phyloP scores from a whole-genome alignment of 1,284 basidiomycete species.

The Entoloma clypeatum region DNA sequence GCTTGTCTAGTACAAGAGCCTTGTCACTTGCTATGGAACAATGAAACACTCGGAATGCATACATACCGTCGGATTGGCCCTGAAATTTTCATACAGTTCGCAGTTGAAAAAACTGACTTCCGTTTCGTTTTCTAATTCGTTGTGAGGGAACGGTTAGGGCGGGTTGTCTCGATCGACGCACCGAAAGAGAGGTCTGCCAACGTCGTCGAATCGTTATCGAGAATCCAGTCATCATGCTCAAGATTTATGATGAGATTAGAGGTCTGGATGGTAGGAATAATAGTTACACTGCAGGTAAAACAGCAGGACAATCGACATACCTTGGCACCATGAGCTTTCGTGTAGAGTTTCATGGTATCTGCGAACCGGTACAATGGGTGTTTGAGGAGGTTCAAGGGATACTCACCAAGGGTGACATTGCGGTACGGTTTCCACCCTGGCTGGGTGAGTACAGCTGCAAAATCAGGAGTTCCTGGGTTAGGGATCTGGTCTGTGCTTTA shows the following conservation, averaged over 20 bases:
- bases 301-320: conserved; percentile 32
- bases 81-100: conserved; percentile 75
- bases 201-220: conserved; percentile 60
- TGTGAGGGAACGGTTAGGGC: background rate
- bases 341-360: conserved; percentile 96
- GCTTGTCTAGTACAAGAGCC: conserved; percentile 37
- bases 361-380: conserved; percentile 2
- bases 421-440: conserved; percentile 87
- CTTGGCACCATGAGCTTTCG: conserved; percentile 92
- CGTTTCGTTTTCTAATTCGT: conserved; percentile 81
- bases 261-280: conserved; percentile 52
- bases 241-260: conserved; percentile 95
- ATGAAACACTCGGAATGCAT: too few relatives aligned
- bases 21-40: conserved; percentile 13
- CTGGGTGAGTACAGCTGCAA: conserved; percentile 64
- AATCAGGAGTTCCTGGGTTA: conserved; percentile 4
- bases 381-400: conserved; percentile 6
- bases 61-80: conserved; percentile 72
- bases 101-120: conserved; percentile 90
- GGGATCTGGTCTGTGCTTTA: conserved; percentile 7
- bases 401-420: conserved; percentile 62
- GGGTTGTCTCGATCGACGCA: conserved; percentile 34
- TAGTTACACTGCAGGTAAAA: background rate
- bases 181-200: conserved; percentile 74
- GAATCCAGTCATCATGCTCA: conserved; percentile 90